These are phyloP conservation scores for Pseudopyricularia javanii DNA, from an alignment of 2,329 filamentous ascomycete genomes.

Conservation along the genomic window DNA sequence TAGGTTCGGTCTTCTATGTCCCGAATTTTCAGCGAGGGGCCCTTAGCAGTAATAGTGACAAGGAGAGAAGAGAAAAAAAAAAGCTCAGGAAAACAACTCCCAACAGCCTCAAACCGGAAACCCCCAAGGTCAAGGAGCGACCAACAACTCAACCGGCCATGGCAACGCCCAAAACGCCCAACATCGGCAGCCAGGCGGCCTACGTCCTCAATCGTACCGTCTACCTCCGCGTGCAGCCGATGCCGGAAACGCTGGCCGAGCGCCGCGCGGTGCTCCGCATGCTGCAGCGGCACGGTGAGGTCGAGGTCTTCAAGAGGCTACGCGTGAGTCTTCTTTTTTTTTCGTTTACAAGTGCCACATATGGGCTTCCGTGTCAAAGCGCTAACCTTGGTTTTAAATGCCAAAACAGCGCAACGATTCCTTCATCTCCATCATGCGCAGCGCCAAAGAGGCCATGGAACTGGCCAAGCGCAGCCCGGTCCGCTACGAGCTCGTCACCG, in stretches of 20 bases:
- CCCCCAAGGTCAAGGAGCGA: background rate
- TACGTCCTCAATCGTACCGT: conserved; percentile 16
- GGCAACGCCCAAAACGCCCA: background rate
- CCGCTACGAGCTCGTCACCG: conserved; percentile 25
- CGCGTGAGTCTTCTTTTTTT: conserved; percentile 15
- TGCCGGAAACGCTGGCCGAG: conserved; percentile 38
- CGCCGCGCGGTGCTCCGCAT: conserved; percentile 40
- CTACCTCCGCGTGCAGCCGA: conserved; percentile 37
- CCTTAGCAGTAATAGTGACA: too few species aligned
- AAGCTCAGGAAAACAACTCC: too few species aligned
- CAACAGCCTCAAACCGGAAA: too few species aligned
- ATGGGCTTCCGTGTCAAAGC: background rate
- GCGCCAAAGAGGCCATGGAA: conserved; percentile 21
- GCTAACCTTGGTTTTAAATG: background rate
- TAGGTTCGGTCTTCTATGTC: too few species aligned
- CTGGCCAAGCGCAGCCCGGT: conserved; percentile 35
- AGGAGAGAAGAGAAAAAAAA: too few species aligned
- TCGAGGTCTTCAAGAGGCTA: conserved; percentile 40
- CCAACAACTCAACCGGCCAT: background rate
- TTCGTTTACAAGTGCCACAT: background rate
- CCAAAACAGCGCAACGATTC: conserved; percentile 28
- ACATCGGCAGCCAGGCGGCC: background rate
- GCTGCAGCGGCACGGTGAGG: conserved; percentile 33
- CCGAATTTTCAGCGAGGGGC: too few species aligned
- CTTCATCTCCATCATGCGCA: conserved; percentile 36